A percentile compares a stretch with the other conserved stretches of the same genome.
phyloP scores from a whole-genome alignment of 2,329 filamentous ascomycete genomes.

The Myriosclerotinia curreyana region DNA sequence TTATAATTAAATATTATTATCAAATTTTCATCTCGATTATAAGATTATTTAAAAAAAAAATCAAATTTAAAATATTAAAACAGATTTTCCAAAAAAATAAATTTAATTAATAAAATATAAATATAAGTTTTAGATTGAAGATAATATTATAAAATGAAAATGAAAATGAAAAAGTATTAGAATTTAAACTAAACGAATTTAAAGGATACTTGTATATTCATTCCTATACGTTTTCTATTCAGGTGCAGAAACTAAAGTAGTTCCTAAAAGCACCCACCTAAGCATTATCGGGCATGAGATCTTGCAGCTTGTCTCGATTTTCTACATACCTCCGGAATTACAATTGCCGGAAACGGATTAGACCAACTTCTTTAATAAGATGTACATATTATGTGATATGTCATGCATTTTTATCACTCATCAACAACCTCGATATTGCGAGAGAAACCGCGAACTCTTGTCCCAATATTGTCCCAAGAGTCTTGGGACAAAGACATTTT shows the following conservation, averaged over 20 bases:
- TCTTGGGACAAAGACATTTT: not conserved
- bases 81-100: no score
- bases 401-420: conserved; percentile 1
- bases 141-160: no score
- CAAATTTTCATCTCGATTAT: no score
- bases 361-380: not conserved
- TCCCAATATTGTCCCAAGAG: no score
- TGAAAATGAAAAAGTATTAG: no score
- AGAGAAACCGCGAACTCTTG: not conserved
- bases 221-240: not conserved
- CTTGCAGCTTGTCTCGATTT: not conserved
- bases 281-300: not conserved
- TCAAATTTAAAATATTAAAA: no score
- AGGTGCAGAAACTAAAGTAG: not conserved
- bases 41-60: no score
- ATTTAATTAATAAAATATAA: no score
- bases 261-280: not conserved
- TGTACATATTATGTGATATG: conserved; percentile 1
- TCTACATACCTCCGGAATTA: not conserved
- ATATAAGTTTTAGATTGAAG: no score
- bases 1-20: no score
- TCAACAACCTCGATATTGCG: not conserved
- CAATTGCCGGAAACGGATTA: not conserved
- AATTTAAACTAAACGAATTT: no score
- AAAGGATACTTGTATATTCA: not conserved